Evolutionary conservation across 2,329 filamentous ascomycete genomes (phyloP), one percentile per base, ranked within the genome.

Genomic region (Mycosphaerella sp.): DNA sequence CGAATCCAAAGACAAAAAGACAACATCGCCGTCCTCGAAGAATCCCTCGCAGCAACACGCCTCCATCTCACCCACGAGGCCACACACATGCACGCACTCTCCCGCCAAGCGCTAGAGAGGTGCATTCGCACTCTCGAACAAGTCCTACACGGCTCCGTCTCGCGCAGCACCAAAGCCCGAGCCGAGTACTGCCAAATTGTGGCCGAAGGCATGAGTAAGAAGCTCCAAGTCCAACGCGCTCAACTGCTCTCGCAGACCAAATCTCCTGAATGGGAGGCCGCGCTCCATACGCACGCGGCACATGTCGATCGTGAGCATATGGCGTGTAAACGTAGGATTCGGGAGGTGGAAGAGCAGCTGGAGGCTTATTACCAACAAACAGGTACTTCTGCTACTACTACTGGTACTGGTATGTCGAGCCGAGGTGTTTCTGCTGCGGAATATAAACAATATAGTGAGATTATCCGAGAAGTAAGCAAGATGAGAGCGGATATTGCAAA

Each of bases 41-140:
- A 53, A 0, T 57, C 63, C 2, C 63, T 75, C 4, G 57, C 66
- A 10, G 21, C 55, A 4, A 59, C 66, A 1, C 70, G 68, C 11
- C 59, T 69, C 0, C 45, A 64, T 4, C 63, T 75, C 4, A 66
- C 72, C 2, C 66, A 72, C 14, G 65, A 68, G 4, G 55, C 66
- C 2, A 62, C 66, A 1, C 41, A 61, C 1, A 60, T 75, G 1
- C 69, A 76, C 6, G 47, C 57, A 3, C 59, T 68, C 0, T 72
- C 76, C 57, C 68, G 69, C 29, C 44, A 65, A 17, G 58, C 73
- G 14, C 66, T 75, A 9, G 66, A 70, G 41, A 62, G 65, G n/a
- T 62, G 64, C 39, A 73, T 78, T 46, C 67, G 67, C 12, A 68
- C 71, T 34, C 68, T 78, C 6, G 76, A 78, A 60, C 75, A 76